phyloP scores from a whole-genome alignment of 1,284 basidiomycete species.

The Boletus semigastroideus region DNA sequence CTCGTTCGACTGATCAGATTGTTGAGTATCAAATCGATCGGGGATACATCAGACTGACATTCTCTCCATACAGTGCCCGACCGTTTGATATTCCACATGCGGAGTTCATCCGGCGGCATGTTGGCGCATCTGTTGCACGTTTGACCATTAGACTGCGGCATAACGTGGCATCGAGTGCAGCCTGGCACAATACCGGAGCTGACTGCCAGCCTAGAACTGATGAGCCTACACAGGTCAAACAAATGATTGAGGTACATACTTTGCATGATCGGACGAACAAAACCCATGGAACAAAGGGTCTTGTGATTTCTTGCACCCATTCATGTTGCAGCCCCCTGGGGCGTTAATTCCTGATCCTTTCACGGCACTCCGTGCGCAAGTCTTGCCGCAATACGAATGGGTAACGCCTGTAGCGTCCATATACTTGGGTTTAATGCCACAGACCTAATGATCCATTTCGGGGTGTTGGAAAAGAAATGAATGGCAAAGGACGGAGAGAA shows the following conservation, averaged over 20 bases:
- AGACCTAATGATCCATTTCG: slow-evolving; percentile 40
- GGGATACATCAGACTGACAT: slow-evolving; percentile 26
- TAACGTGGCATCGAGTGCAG: slow-evolving; percentile 46
- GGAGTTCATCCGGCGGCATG: slow-evolving; percentile 24
- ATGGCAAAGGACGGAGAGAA: slow-evolving; percentile 10
- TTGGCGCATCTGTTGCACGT: slow-evolving; percentile 26
- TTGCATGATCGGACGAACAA: slow-evolving; percentile 57
- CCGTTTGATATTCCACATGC: slow-evolving; percentile 32
- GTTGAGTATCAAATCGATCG: slow-evolving; percentile 18
- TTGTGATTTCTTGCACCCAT: slow-evolving; percentile 48
- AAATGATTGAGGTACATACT: slow-evolving; percentile 34
- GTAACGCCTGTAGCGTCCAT: slow-evolving; percentile 50
- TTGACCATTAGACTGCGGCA: slow-evolving; percentile 37
- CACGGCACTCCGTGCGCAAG: slow-evolving; percentile 46
- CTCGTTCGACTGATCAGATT: slow-evolving; percentile 35
- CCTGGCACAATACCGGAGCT: slow-evolving; percentile 43
- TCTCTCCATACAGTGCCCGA: slow-evolving; percentile 36
- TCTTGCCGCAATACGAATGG: slow-evolving; percentile 61
- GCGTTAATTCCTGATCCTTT: slow-evolving; percentile 26
- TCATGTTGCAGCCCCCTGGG: slow-evolving; percentile 40
- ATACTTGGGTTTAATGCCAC: slow-evolving; percentile 58
- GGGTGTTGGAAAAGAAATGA: neutral
- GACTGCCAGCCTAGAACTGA: slow-evolving; percentile 47
- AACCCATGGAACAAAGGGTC: slow-evolving; percentile 49
- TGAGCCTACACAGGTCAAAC: slow-evolving; percentile 9